Conservation (phyloP, 257 asterid species). For the Salvia hispanica region DNA sequence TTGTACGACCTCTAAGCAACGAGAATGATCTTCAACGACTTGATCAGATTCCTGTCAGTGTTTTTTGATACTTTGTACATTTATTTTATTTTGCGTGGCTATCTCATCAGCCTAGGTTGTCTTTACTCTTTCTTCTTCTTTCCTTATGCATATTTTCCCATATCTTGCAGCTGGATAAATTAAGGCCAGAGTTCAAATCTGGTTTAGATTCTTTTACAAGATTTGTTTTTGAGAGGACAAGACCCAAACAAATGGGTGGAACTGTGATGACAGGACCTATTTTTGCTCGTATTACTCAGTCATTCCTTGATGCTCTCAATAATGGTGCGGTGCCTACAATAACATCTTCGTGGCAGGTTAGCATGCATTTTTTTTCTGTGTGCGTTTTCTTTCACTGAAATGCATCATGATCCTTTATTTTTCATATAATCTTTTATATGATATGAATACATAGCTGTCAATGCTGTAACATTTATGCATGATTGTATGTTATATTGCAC, state of each 20-base stretch:
- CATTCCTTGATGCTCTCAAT: conserved; percentile 93
- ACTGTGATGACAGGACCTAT: conserved; percentile 97
- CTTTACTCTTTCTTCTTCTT: not conserved
- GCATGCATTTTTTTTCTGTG: conserved; percentile 30
- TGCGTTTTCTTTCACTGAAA: conserved; percentile 2
- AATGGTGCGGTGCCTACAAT: conserved; percentile 98
- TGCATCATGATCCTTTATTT: too few species aligned
- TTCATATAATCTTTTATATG: not conserved
- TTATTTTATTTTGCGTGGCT: not conserved
- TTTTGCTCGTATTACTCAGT: conserved; percentile 86
- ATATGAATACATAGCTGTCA: not conserved
- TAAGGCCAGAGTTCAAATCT: conserved; percentile 87
- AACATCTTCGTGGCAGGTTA: conserved; percentile 98
- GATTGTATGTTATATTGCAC: too few species aligned
- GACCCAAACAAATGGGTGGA: conserved; percentile 93
- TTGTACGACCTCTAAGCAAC: conserved; percentile 83
- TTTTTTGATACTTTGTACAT: not conserved
- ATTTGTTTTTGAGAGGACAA: conserved; percentile 90
- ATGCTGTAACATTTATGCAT: not conserved
- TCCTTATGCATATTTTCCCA: conserved; percentile 2
- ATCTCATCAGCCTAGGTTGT: not conserved
- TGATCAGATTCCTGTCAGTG: conserved; percentile 80
- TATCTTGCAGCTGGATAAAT: conserved; percentile 62
- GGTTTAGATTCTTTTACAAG: conserved; percentile 91
- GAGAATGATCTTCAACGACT: conserved; percentile 89